A percentile compares a stretch with the other conserved stretches of the same genome.
Conservation (phyloP, 768 basidiomycete species). For the Psilocybe cyanescens region DNA sequence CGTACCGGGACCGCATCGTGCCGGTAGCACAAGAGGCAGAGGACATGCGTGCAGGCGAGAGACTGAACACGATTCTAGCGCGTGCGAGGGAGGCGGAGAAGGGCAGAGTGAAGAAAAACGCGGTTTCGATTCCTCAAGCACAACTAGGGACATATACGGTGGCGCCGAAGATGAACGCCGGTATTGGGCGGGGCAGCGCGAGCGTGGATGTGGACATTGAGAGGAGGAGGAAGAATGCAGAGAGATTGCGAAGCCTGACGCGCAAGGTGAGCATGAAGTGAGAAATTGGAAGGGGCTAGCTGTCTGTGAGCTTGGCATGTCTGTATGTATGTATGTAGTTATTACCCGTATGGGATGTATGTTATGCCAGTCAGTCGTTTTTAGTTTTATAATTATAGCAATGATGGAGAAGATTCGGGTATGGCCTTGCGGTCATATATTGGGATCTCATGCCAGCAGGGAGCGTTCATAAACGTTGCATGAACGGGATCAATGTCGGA, state of each 20-base stretch:
- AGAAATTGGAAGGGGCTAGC: not conserved
- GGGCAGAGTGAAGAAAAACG: constrained; percentile 72
- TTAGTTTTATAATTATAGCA: no score
- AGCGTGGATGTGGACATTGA: constrained; percentile 79
- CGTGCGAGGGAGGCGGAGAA: constrained; percentile 71
- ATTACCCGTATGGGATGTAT: not conserved
- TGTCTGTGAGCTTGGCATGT: not conserved
- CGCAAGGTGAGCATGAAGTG: constrained; percentile 44
- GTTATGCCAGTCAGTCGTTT: not conserved
- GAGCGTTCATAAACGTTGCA: not conserved
- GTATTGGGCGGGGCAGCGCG: constrained; percentile 47
- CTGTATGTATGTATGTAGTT: not conserved
- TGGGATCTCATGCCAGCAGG: not conserved
- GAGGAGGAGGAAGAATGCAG: constrained; percentile 73
- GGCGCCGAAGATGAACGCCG: constrained; percentile 66
- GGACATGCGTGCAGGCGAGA: constrained; percentile 48
- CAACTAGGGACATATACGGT: constrained; percentile 80
- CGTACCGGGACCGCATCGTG: constrained; percentile 75
- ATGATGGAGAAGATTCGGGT: not conserved
- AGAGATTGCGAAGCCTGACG: constrained; percentile 69
- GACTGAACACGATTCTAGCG: constrained; percentile 70
- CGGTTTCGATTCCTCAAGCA: constrained; percentile 81
- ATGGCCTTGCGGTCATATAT: not conserved
- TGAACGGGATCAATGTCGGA: no score
- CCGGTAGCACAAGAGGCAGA: constrained; percentile 53